phyloP scores from a whole-genome alignment of 768 basidiomycete genomes.

The Rhizopogon vesiculosus region DNA sequence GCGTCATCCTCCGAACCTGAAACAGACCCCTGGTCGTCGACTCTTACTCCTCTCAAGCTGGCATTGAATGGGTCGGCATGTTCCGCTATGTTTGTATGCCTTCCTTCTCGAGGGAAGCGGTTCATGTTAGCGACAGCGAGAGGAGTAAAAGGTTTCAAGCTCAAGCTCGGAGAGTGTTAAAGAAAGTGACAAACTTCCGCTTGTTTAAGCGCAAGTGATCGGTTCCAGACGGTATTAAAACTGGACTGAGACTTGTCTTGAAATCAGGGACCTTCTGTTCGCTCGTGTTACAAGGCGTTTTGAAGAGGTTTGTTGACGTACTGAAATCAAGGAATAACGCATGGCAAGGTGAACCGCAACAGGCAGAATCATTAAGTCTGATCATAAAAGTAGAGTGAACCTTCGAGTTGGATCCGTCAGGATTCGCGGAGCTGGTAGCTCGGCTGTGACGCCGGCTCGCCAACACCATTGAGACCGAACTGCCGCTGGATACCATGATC shows the following conservation, averaged over 20 bases:
- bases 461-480: slow-evolving; percentile 27
- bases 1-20: slow-evolving; percentile 55
- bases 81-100: slow-evolving; percentile 23
- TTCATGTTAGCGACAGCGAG: slow-evolving; percentile 21
- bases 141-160: slow-evolving; percentile 10
- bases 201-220: slow-evolving; percentile 23
- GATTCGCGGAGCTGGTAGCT: slow-evolving; percentile 31
- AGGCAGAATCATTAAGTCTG: slow-evolving; percentile 26
- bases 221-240: slow-evolving; percentile 22
- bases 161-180: neutral
- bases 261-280: slow-evolving; percentile 12
- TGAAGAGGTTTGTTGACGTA: slow-evolving; percentile 20
- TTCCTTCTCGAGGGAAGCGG: slow-evolving; percentile 17
- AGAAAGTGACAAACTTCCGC: neutral
- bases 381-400: slow-evolving; percentile 24
- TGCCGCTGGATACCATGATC: slow-evolving; percentile 33
- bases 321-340: slow-evolving; percentile 23
- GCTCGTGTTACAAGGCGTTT: slow-evolving; percentile 20
- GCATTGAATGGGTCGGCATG: slow-evolving; percentile 21
- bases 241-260: slow-evolving; percentile 17
- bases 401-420: slow-evolving; percentile 14
- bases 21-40: slow-evolving; percentile 46
- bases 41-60: slow-evolving; percentile 21
- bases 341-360: slow-evolving; percentile 26
- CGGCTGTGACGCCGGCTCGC: slow-evolving; percentile 23